phyloP scores from a whole-genome alignment of 805 yeast species.

The Tetrapisispora iriomotensis region DNA sequence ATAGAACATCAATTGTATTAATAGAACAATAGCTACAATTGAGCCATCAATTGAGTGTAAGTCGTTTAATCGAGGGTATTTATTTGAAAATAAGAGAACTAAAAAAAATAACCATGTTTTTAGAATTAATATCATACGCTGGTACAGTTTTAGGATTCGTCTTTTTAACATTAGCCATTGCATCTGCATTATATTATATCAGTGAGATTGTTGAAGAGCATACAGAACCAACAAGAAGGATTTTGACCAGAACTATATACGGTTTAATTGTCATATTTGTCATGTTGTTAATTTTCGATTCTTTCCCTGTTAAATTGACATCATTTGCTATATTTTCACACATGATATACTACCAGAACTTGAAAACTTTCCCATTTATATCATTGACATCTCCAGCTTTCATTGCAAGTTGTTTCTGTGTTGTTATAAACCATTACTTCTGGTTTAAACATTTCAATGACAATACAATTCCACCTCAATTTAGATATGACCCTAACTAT shows the following conservation, averaged over 20 bases:
- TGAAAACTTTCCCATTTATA: slow-evolving; percentile 76
- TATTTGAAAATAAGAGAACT: not conserved
- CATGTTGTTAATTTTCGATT: slow-evolving; percentile 60
- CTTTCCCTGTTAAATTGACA: slow-evolving; percentile 64
- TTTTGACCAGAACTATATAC: slow-evolving; percentile 55
- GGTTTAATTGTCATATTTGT: slow-evolving; percentile 45
- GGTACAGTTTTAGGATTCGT: slow-evolving; percentile 57
- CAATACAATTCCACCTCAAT: slow-evolving; percentile 53
- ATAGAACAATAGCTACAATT: too few relatives aligned
- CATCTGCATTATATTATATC: slow-evolving; percentile 84
- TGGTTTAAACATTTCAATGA: slow-evolving; percentile 86
- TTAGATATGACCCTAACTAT: slow-evolving; percentile 48
- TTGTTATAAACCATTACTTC: slow-evolving; percentile 68
- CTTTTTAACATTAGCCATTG: slow-evolving; percentile 57
- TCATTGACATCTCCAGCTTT: slow-evolving; percentile 63
- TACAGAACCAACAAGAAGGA: slow-evolving; percentile 69
- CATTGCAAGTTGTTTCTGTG: slow-evolving; percentile 59
- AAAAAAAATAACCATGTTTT: slow-evolving; percentile 35
- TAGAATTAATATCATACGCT: slow-evolving; percentile 46
- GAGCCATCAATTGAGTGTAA: too few relatives aligned
- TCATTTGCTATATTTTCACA: slow-evolving; percentile 63
- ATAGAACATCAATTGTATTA: too few relatives aligned
- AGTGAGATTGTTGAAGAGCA: slow-evolving; percentile 93
- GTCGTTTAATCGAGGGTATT: too few relatives aligned
- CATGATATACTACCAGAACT: slow-evolving; percentile 63